Evolutionary conservation across 2,329 filamentous ascomycete genomes (phyloP), one percentile per base, ranked within the genome.

Genomic region (Fusarium sp.): DNA sequence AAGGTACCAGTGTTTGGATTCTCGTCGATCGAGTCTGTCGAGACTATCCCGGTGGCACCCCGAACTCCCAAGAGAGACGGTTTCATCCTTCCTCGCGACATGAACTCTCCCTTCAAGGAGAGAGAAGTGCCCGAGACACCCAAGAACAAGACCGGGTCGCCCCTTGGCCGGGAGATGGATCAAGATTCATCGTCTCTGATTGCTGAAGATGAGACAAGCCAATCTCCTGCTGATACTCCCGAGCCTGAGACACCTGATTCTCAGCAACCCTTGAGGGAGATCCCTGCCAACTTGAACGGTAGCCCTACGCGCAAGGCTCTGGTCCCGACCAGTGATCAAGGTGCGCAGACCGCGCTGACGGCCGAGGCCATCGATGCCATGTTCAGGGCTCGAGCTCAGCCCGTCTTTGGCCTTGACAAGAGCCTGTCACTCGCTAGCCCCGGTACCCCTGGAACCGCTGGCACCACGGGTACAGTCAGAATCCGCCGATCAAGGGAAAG

Each of bases 271-370:
- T 88, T 94, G 77, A 89, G 86, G 80, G 89, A 92, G 77, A 86
- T 93, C 14, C 90, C 91, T n/a, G 84, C 85, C 64, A 93, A 93
- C 78, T 83, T 86, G 4, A 83, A 81, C 68, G 78, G 82, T 61
- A 84, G 84, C 22, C 77, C 83, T 27, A 58, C 74, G 8, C 86
- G 84, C 67, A 88, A 85, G 77, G 77, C 73, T 24, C 62, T 80
- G 24, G 71, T 84, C 45, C 82, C 84, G 64, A 92, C 88, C 70
- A 85, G 87, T 22, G 94, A 97, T 77, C 92, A 93, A 75, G 90
- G 92, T 63, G 93, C 93, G 16, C 96, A 98, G 83, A 98, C 95
- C 27, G 88, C 92, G 43, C 86, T 98, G 33, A 97, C 95, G n/a
- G 90, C 94, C 0, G 90, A 93, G 59, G 92, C 93, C 65, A 94